A percentile compares a stretch with the other conserved stretches of the same genome.
Evolutionary conservation across 2,329 filamentous ascomycete species (phyloP).

Genomic region (Amylocarpus encephaloides): DNA sequence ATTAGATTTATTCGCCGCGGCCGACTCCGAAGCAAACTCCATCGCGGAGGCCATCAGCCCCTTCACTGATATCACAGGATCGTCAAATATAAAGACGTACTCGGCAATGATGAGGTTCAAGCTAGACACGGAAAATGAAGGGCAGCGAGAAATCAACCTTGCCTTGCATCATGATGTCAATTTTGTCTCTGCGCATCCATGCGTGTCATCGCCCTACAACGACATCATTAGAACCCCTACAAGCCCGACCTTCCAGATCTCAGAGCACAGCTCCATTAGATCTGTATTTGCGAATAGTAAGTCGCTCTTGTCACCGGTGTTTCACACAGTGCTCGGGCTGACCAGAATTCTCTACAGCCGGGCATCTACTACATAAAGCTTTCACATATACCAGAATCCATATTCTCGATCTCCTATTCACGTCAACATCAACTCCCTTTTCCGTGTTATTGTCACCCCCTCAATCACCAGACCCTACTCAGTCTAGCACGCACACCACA

Average conservation of each 20-base stretch:
- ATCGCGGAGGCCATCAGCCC: slow-evolving; percentile 30
- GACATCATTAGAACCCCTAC: slow-evolving; percentile 53
- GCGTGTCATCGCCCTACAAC: slow-evolving; percentile 50
- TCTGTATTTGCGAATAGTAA: slow-evolving; percentile 8
- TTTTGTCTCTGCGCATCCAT: slow-evolving; percentile 62
- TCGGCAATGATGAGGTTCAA: slow-evolving; percentile 30
- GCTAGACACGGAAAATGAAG: slow-evolving; percentile 16
- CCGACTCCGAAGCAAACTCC: slow-evolving; percentile 35
- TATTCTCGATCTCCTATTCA: slow-evolving; percentile 46
- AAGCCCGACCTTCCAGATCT: slow-evolving; percentile 53
- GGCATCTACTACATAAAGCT: slow-evolving; percentile 57
- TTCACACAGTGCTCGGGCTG: background rate
- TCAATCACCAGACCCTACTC: slow-evolving; percentile 14
- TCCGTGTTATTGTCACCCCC: slow-evolving; percentile 27
- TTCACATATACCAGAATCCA: slow-evolving; percentile 56
- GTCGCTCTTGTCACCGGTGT: background rate
- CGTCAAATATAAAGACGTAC: slow-evolving; percentile 24
- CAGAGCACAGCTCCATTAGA: slow-evolving; percentile 29
- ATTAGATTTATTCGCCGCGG: slow-evolving; percentile 42
- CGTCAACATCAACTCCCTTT: slow-evolving; percentile 17
- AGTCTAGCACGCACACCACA: slow-evolving; percentile 32
- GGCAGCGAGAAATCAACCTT: slow-evolving; percentile 25
- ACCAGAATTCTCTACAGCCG: slow-evolving; percentile 29
- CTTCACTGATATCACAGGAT: slow-evolving; percentile 9
- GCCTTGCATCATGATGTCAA: slow-evolving; percentile 51